Evolutionary conservation across 306 rosid species (phyloP).

Genomic region (Dalbergia cultrata): DNA sequence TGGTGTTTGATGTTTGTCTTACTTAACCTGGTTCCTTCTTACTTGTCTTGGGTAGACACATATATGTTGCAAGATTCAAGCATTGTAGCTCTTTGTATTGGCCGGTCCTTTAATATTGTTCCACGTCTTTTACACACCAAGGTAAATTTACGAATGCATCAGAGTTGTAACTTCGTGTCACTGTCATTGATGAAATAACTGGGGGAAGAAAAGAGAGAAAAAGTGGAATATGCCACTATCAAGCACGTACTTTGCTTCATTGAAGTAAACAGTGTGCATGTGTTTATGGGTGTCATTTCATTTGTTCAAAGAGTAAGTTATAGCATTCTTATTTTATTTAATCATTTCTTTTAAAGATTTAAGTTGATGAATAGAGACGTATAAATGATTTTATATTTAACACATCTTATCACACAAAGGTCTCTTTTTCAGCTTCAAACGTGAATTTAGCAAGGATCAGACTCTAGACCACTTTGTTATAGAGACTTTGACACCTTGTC

Average conservation of each 20-base stretch:
- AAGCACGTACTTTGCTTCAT: neutral
- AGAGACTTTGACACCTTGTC: too few relatives aligned
- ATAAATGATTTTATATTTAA: too few relatives aligned
- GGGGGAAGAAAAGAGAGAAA: neutral
- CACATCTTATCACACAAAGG: too few relatives aligned
- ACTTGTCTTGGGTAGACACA: neutral
- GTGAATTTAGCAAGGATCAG: too few relatives aligned
- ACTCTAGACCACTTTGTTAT: too few relatives aligned
- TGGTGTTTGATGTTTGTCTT: constrained; percentile 36
- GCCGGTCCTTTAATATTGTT: neutral
- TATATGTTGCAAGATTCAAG: neutral
- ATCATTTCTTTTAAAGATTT: too few relatives aligned
- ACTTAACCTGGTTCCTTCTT: constrained; percentile 10
- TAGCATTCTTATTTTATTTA: too few relatives aligned
- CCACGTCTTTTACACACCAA: neutral
- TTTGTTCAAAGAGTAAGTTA: too few relatives aligned
- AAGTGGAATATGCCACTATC: neutral
- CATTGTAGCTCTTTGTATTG: neutral
- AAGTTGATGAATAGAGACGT: too few relatives aligned
- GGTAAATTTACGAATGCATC: neutral
- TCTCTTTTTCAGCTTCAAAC: too few relatives aligned
- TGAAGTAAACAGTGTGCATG: neutral
- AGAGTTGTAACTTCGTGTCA: neutral
- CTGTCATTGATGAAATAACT: neutral
- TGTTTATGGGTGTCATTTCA: too few relatives aligned